A percentile compares a stretch with the other conserved stretches of the same genome.
phyloP scores from a whole-genome alignment of 805 yeast species.

The Saccharomycopsis malanga region DNA sequence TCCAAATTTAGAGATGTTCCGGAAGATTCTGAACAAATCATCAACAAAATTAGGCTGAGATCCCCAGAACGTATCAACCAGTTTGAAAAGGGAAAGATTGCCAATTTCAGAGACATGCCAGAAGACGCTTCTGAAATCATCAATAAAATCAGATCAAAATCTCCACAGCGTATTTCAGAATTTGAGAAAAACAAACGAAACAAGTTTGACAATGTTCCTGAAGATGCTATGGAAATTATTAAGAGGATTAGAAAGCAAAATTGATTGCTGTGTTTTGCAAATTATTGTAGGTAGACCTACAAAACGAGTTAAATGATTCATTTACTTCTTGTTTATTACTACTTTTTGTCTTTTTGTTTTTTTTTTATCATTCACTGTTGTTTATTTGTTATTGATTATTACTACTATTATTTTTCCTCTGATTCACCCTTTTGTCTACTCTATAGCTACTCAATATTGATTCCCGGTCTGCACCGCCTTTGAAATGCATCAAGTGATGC shows the following conservation, averaged over 20 bases:
- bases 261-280: too few relatives aligned
- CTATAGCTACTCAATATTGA: too few relatives aligned
- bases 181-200: constrained; percentile 12
- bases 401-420: too few relatives aligned
- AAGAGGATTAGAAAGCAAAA: constrained; percentile 16
- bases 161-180: constrained; percentile 16
- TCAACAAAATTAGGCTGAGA: constrained; percentile 19
- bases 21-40: constrained; percentile 19
- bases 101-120: constrained; percentile 10
- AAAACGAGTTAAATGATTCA: too few relatives aligned
- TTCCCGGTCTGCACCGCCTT: too few relatives aligned
- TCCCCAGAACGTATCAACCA: constrained; percentile 16
- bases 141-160: constrained; percentile 14
- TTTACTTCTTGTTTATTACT: too few relatives aligned
- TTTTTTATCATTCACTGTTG: too few relatives aligned
- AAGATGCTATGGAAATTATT: constrained; percentile 20
- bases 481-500: too few relatives aligned
- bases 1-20: constrained; percentile 12
- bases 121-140: constrained; percentile 21
- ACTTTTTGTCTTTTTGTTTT: too few relatives aligned
- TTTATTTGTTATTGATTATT: too few relatives aligned
- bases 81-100: constrained; percentile 9
- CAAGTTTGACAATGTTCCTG: constrained; percentile 14
- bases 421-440: too few relatives aligned
- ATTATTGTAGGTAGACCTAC: too few relatives aligned